Evolutionary conservation across 2,329 filamentous ascomycete species (phyloP).

Genomic region (Cladosporium sp.): DNA sequence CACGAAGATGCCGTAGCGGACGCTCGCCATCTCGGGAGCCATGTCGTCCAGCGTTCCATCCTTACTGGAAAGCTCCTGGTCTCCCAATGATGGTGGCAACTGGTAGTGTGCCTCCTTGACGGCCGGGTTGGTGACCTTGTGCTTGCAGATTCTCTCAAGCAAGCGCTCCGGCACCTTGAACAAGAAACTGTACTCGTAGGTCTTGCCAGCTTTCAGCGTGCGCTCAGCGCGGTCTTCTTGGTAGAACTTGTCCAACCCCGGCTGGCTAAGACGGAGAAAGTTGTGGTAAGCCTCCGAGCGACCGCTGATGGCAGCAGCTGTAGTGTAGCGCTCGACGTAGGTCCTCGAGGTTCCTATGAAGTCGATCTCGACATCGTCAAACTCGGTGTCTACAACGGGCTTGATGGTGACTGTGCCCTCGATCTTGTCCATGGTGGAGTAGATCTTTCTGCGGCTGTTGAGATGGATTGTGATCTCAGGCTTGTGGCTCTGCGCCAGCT

Average conservation of each 20-base stretch:
- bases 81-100: slow-evolving; percentile 60
- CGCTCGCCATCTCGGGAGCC: slow-evolving; percentile 58
- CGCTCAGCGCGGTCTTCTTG: slow-evolving; percentile 44
- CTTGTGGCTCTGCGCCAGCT: slow-evolving; percentile 26
- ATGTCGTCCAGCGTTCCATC: slow-evolving; percentile 53
- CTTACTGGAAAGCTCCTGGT: slow-evolving; percentile 48
- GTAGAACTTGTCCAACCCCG: slow-evolving; percentile 50
- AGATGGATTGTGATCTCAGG: slow-evolving; percentile 43
- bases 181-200: slow-evolving; percentile 58
- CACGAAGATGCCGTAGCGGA: slow-evolving; percentile 52
- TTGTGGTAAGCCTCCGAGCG: slow-evolving; percentile 55
- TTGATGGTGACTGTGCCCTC: slow-evolving; percentile 51
- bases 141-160: slow-evolving; percentile 56
- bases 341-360: slow-evolving; percentile 53
- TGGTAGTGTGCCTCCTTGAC: slow-evolving; percentile 54
- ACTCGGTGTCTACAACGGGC: slow-evolving; percentile 49
- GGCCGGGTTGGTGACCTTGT: slow-evolving; percentile 47
- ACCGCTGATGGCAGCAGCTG: slow-evolving; percentile 49
- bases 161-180: slow-evolving; percentile 60
- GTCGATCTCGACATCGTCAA: slow-evolving; percentile 56
- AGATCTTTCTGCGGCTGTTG: slow-evolving; percentile 39
- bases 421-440: slow-evolving; percentile 56
- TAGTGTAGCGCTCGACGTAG: slow-evolving; percentile 52
- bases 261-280: slow-evolving; percentile 60
- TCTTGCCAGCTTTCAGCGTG: slow-evolving; percentile 50